Conservation (phyloP, 805 yeast genomes). For the Myxozyma sirexii region DNA sequence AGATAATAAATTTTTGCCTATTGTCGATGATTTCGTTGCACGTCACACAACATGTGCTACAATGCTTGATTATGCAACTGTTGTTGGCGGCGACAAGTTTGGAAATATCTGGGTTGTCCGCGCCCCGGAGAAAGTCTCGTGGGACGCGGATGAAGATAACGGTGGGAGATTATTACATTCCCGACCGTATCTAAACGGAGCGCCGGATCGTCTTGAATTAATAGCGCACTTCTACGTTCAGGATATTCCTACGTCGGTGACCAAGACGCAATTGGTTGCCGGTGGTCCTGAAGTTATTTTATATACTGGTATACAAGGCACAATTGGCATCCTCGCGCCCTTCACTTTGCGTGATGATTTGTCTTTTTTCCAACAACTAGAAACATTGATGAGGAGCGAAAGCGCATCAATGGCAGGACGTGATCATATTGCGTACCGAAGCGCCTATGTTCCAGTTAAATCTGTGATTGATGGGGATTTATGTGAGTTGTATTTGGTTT, state of each 20-base stretch:
- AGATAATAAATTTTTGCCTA: constrained; percentile 52
- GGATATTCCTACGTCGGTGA: constrained; percentile 70
- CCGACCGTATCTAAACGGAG: constrained; percentile 50
- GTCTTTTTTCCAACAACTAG: constrained; percentile 58
- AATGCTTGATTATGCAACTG: constrained; percentile 72
- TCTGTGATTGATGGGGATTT: constrained; percentile 87
- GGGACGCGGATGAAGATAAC: constrained; percentile 55
- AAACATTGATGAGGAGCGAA: constrained; percentile 44
- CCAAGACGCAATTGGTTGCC: constrained; percentile 54
- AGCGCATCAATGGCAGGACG: constrained; percentile 55
- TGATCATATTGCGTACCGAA: constrained; percentile 66
- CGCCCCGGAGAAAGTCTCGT: constrained; percentile 54
- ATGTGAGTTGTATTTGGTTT: constrained; percentile 57
- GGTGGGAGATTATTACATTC: constrained; percentile 47
- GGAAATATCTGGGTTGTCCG: constrained; percentile 77
- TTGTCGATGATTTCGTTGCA: constrained; percentile 69
- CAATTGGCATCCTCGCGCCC: constrained; percentile 75
- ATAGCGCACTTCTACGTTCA: constrained; percentile 63
- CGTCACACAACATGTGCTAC: constrained; percentile 66
- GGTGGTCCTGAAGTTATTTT: constrained; percentile 70
- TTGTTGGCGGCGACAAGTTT: constrained; percentile 82
- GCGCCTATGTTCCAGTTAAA: constrained; percentile 80
- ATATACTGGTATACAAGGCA: constrained; percentile 80
- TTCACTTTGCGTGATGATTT: constrained; percentile 63
- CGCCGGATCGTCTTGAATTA: constrained; percentile 56